These are phyloP conservation scores for Prunus salicina DNA, from an alignment of 306 rosid genomes.

Conservation along the genomic window DNA sequence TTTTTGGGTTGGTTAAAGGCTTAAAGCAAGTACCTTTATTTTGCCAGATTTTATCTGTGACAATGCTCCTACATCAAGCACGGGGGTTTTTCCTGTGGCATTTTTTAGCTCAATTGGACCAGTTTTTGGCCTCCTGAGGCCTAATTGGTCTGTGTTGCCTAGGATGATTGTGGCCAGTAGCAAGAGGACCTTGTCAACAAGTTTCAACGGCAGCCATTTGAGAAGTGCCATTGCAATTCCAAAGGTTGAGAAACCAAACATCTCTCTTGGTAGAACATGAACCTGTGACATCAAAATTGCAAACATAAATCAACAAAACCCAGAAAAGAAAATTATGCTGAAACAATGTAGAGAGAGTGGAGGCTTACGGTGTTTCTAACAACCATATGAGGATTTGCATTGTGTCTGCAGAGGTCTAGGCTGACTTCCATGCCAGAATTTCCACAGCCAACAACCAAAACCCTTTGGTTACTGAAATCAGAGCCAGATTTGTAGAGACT, in stretches of 20 bases:
- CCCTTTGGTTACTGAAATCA: slow-evolving; percentile 47
- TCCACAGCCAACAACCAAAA: slow-evolving; percentile 88
- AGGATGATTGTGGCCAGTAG: slow-evolving; percentile 39
- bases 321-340: background rate
- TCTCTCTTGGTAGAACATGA: slow-evolving; percentile 86
- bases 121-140: slow-evolving; percentile 82
- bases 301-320: background rate
- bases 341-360: background rate
- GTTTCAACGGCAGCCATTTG: slow-evolving; percentile 65
- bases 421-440: slow-evolving; percentile 99
- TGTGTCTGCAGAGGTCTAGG: slow-evolving; percentile 80
- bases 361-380: slow-evolving; percentile 79
- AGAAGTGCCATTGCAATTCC: slow-evolving; percentile 69
- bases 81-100: slow-evolving; percentile 86
- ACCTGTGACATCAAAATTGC: slow-evolving; percentile 46
- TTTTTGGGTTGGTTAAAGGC: too few species aligned
- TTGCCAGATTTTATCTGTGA: slow-evolving; percentile 67
- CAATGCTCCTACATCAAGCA: slow-evolving; percentile 82
- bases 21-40: slow-evolving; percentile 53
- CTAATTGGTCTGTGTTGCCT: slow-evolving; percentile 72
- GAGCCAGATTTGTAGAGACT: slow-evolving; percentile 62
- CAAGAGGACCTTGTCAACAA: slow-evolving; percentile 71
- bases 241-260: slow-evolving; percentile 82
- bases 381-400: slow-evolving; percentile 77
- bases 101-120: slow-evolving; percentile 90